Evolutionary conservation across 805 yeast species (phyloP).

Genomic region (Vanderwaltozyma tropicalis): DNA sequence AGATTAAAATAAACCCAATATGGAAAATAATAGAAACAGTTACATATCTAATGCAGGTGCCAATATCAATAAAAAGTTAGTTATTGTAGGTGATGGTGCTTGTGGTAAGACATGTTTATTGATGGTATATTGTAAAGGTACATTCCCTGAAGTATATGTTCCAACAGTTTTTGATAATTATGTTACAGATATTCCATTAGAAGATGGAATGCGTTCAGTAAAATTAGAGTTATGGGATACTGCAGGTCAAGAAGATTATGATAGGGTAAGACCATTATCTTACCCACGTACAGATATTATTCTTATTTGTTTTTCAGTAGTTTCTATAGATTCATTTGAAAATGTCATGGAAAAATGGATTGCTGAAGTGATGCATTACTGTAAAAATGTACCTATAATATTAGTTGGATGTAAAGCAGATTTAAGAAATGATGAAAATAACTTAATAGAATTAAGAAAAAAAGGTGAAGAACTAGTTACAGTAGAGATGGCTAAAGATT

Average conservation of each 20-base stretch:
- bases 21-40: no score
- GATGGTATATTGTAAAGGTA: constrained; percentile 76
- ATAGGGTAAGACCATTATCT: constrained; percentile 79
- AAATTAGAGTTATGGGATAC: constrained; percentile 96
- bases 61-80: constrained; percentile 56
- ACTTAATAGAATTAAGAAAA: constrained; percentile 62
- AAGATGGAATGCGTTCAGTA: constrained; percentile 30
- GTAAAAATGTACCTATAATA: constrained; percentile 87
- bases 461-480: constrained; percentile 73
- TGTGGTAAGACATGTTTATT: constrained; percentile 91
- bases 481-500: constrained; percentile 73
- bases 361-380: constrained; percentile 84
- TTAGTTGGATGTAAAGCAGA: constrained; percentile 88
- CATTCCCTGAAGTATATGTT: constrained; percentile 86
- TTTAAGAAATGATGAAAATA: constrained; percentile 70
- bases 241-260: constrained; percentile 97
- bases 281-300: constrained; percentile 90
- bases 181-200: constrained; percentile 56
- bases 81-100: constrained; percentile 95
- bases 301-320: constrained; percentile 84
- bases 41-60: no score
- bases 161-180: constrained; percentile 94
- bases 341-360: constrained; percentile 95
- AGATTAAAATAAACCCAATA: no score
- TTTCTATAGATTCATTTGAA: constrained; percentile 82